phyloP scores from a whole-genome alignment of 805 yeast species.

The Hanseniaspora lindneri region DNA sequence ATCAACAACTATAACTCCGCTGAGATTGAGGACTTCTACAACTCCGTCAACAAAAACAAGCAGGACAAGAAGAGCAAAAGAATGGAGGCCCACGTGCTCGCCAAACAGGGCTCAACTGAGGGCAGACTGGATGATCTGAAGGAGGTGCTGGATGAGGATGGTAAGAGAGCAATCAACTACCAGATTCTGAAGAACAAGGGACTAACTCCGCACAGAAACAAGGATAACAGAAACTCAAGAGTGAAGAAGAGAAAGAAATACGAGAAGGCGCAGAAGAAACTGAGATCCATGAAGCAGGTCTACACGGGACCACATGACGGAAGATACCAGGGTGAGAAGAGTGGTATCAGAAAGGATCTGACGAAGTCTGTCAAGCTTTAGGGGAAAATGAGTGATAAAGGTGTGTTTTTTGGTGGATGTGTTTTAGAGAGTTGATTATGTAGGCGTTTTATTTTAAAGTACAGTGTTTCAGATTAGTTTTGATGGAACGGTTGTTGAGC shows the following conservation, averaged over 20 bases:
- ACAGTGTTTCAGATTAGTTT: too few relatives aligned
- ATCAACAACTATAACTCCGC: slow-evolving; percentile 34
- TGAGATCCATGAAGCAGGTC: slow-evolving; percentile 82
- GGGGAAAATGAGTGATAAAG: too few relatives aligned
- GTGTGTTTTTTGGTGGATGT: too few relatives aligned
- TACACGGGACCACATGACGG: slow-evolving; percentile 57
- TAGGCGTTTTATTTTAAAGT: too few relatives aligned
- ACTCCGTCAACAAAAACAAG: slow-evolving; percentile 39
- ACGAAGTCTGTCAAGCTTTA: slow-evolving; percentile 72
- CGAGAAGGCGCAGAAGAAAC: slow-evolving; percentile 87
- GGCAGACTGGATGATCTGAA: slow-evolving; percentile 72
- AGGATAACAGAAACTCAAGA: slow-evolving; percentile 88
- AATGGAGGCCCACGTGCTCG: slow-evolving; percentile 52
- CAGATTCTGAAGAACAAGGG: slow-evolving; percentile 96
- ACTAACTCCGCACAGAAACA: slow-evolving; percentile 81
- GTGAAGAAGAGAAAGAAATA: slow-evolving; percentile 97
- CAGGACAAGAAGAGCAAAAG: slow-evolving; percentile 42
- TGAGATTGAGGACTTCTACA: slow-evolving; percentile 50
- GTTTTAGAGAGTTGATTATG: too few relatives aligned
- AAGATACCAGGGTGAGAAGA: slow-evolving; percentile 84
- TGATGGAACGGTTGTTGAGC: too few relatives aligned
- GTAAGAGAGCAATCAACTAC: slow-evolving; percentile 88
- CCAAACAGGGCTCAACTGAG: slow-evolving; percentile 67
- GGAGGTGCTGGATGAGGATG: slow-evolving; percentile 51
- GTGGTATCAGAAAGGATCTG: slow-evolving; percentile 92